Evolutionary conservation across 352 stramenopile genomes (phyloP).

Genomic region (Blastocystis sp.): DNA sequence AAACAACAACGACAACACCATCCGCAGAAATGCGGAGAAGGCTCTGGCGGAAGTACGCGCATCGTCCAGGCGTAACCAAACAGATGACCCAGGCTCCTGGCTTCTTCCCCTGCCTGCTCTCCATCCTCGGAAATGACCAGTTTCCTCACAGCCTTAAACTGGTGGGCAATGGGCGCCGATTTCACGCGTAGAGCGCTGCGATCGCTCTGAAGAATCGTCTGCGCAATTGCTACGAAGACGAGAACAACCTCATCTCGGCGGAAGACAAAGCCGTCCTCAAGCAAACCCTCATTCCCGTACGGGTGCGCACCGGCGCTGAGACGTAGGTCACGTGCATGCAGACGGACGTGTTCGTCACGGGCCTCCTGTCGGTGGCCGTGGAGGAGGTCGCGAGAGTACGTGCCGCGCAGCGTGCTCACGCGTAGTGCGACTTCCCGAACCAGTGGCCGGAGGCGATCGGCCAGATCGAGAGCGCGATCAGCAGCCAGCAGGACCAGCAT

Average conservation of each 20-base stretch:
- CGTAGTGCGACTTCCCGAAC: slow-evolving; percentile 22
- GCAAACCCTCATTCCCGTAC: slow-evolving; percentile 42
- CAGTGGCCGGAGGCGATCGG: slow-evolving; percentile 34
- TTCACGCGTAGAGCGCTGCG: slow-evolving; percentile 41
- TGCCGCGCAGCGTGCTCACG: neutral
- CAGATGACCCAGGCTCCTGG: slow-evolving; percentile 43
- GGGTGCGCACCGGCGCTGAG: neutral
- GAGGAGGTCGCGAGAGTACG: slow-evolving; percentile 31
- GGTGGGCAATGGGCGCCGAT: neutral
- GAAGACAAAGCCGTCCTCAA: slow-evolving; percentile 50
- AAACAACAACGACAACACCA: slow-evolving; percentile 42
- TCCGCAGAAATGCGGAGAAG: slow-evolving; percentile 37
- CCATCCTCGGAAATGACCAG: slow-evolving; percentile 32
- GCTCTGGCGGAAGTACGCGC: slow-evolving; percentile 6
- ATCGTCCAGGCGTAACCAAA: neutral
- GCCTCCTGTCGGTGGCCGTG: slow-evolving; percentile 8
- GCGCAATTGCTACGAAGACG: slow-evolving; percentile 17
- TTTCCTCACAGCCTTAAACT: slow-evolving; percentile 30
- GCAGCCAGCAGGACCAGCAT: neutral
- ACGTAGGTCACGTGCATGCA: slow-evolving; percentile 1
- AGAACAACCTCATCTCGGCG: slow-evolving; percentile 7
- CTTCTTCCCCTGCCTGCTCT: slow-evolving; percentile 55
- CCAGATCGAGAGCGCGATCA: slow-evolving; percentile 51
- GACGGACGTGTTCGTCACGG: neutral
- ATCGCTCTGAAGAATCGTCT: slow-evolving; percentile 62